Conservation (phyloP, 2,329 filamentous ascomycete genomes). For the Aspergillus thermomutatus region DNA sequence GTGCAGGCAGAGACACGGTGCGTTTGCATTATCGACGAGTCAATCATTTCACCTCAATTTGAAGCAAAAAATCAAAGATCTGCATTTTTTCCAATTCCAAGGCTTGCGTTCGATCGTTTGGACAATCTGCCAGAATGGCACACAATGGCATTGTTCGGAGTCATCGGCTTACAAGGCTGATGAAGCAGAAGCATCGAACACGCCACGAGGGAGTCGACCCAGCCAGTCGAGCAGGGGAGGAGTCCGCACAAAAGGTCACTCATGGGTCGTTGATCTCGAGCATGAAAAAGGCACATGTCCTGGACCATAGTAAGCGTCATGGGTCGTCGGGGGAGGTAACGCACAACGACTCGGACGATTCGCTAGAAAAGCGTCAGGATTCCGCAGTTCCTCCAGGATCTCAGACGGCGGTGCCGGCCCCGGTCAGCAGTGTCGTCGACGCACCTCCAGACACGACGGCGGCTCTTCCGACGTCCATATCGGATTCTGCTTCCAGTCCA, state of each 20-base stretch:
- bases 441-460: background rate
- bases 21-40: background rate
- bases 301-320: background rate
- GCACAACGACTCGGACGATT: background rate
- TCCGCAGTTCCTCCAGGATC: conserved; percentile 1
- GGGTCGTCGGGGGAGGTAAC: background rate
- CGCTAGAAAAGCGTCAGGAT: conserved; percentile 2
- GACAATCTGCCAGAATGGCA: conserved; percentile 9
- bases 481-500: background rate
- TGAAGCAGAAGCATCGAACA: conserved; percentile 8
- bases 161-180: conserved; percentile 9
- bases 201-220: background rate
- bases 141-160: conserved; percentile 15
- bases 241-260: background rate
- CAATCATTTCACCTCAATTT: background rate
- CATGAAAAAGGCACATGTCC: background rate
- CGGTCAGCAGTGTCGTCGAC: conserved; percentile 2
- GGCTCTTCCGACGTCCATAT: background rate
- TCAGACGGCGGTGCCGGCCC: conserved; percentile 1
- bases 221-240: background rate
- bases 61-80: background rate
- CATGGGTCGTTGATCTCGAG: background rate
- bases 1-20: conserved; percentile 15
- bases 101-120: background rate
- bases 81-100: background rate